Evolutionary conservation across 371 early-diverging fungal genomes (phyloP).

Genomic region (Dichotomocladium elegans): DNA sequence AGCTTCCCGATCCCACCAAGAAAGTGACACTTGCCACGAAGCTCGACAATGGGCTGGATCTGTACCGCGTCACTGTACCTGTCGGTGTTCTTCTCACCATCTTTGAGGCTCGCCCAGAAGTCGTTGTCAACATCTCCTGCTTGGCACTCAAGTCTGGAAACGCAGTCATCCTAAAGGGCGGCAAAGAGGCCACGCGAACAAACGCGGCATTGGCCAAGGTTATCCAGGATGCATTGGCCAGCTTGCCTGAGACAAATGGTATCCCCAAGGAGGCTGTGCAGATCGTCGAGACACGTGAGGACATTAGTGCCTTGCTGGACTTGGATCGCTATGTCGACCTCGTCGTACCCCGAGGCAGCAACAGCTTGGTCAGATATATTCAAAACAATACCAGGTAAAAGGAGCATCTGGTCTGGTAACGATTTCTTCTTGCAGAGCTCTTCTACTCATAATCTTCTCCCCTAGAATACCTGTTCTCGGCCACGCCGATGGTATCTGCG

Average conservation of each 20-base stretch:
- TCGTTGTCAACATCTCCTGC: conserved; percentile 94
- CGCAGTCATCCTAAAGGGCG: conserved; percentile 96
- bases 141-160: conserved; percentile 94
- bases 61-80: conserved; percentile 89
- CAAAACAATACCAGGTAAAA: conserved; percentile 81
- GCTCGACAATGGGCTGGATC: conserved; percentile 78
- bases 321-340: conserved; percentile 91
- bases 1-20: conserved; percentile 80
- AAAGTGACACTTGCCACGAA: conserved; percentile 76
- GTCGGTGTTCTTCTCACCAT: conserved; percentile 95
- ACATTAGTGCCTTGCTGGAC: conserved; percentile 78
- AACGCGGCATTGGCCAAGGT: conserved; percentile 74
- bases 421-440: not conserved
- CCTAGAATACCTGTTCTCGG: conserved; percentile 97
- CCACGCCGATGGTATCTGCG: conserved; percentile 96
- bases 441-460: not conserved
- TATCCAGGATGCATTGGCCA: conserved; percentile 76
- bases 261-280: conserved; percentile 79
- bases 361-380: conserved; percentile 83
- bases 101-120: conserved; percentile 98
- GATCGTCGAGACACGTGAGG: conserved; percentile 85
- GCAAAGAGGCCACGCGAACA: conserved; percentile 78
- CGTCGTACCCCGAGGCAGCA: conserved; percentile 94
- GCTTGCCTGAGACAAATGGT: conserved; percentile 37
- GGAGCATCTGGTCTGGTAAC: too few species aligned